Evolutionary conservation across 202 grass and related monocot genomes (phyloP), one percentile per base, ranked within the genome.

Genomic region (Sporobolus alterniflorus): DNA sequence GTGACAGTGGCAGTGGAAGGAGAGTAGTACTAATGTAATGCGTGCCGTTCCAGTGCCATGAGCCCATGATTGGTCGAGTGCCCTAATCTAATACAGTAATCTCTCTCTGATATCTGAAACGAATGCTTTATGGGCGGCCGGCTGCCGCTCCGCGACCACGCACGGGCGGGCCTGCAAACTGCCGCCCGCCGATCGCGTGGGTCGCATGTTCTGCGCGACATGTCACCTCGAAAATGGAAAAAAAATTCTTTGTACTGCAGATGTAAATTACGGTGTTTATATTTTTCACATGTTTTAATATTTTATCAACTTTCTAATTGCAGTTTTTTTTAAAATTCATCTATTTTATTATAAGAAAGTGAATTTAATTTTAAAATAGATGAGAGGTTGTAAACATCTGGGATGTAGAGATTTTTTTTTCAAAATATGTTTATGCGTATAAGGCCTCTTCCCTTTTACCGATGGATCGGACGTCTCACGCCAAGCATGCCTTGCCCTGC

Each of bases 141-240:
- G 68, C 64, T 1, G 52, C 52, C 22, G 11, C 55, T 5, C 20
- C 52, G 52, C 8, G 52, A 9, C 6, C 18, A 7, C 51, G 55
- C 1, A 32, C 20, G 24, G 50, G 81, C 59, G 26, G 11, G 9
- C 70, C 29, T 39, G 73, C 80, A 72, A 41, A 30, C 17, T 36
- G 79, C 5, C 57, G 30, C 16, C 17, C 47, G 79, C 5, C 57
- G 30, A n/a, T 34, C 32, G 14, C 16, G 78, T 69, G 83, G 74
- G 9, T 67, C 14, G 77, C 83, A 78, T 82, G 78, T 82, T 82
- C 77, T 42, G 33, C 63, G 32, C 12, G 66, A n/a, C n/a, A n/a
- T 60, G 42, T 78, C 88, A 67, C 67, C 6, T 74, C 51, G 14
- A 6, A 73, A 83, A 83, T 90, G 88, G n/a, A n/a, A n/a, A n/a